Percentiles rank a stretch among this genome's conserved stretches.
These are phyloP conservation scores for Backusella westeae DNA, from an alignment of 192 early-diverging fungal species.

Conservation along the genomic window DNA sequence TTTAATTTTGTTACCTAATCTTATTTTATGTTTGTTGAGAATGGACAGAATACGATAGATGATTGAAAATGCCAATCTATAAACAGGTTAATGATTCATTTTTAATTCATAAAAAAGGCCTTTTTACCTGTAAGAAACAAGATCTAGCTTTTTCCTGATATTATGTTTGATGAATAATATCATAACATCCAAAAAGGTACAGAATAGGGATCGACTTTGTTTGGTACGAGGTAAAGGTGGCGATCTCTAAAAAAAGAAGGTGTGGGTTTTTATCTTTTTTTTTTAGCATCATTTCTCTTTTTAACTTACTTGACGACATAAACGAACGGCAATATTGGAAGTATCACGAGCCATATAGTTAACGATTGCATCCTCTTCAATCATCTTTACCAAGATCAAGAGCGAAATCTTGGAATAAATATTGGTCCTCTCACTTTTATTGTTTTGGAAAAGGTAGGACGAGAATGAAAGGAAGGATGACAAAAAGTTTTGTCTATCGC, in stretches of 20 bases:
- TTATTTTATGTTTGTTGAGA: constrained; percentile 24
- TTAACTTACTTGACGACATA: constrained; percentile 40
- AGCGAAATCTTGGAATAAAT: constrained; percentile 48
- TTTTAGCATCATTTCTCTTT: neutral
- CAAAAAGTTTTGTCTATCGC: constrained; percentile 20
- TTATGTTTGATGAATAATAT: constrained; percentile 54
- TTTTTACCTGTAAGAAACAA: constrained; percentile 45
- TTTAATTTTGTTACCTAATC: constrained; percentile 22
- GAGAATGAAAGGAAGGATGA: constrained; percentile 43
- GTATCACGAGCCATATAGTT: constrained; percentile 33
- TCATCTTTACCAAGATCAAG: constrained; percentile 40
- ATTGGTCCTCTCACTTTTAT: constrained; percentile 36
- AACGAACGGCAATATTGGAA: constrained; percentile 7
- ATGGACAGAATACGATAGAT: constrained; percentile 31
- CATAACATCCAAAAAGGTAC: constrained; percentile 45
- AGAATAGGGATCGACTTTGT: constrained; percentile 35
- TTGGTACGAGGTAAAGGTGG: constrained; percentile 45
- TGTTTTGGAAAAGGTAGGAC: constrained; percentile 53
- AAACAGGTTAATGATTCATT: neutral
- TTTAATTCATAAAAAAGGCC: neutral
- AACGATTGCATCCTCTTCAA: constrained; percentile 40
- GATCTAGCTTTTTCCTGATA: constrained; percentile 50
- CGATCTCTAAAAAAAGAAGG: constrained; percentile 25
- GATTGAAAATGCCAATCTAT: constrained; percentile 23
- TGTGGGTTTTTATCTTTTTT: no score